Percentiles rank a stretch among this genome's conserved stretches.
Conservation (phyloP, 805 yeast species). For the Lipomyces spencermartinsiae region DNA sequence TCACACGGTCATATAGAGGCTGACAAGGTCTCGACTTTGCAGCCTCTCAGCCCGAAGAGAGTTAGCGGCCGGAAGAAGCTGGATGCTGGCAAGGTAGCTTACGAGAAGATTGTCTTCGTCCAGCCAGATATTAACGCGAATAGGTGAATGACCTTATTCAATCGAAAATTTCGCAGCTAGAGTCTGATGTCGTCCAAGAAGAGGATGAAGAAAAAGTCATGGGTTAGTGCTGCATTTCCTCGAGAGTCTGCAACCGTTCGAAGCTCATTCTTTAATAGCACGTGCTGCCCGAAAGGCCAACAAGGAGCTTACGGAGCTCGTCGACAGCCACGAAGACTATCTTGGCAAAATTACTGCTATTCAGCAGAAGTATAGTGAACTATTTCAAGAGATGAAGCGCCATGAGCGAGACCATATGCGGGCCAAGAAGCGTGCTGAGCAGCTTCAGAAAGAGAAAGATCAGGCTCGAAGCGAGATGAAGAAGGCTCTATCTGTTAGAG, state of each 20-base stretch:
- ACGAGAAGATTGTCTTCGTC: neutral
- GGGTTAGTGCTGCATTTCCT: conserved; percentile 3
- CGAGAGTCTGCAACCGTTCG: neutral
- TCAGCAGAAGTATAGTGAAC: conserved; percentile 34
- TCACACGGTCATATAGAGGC: neutral
- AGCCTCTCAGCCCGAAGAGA: neutral
- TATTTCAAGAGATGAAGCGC: conserved; percentile 34
- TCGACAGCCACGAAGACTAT: conserved; percentile 24
- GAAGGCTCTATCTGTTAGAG: conserved; percentile 21
- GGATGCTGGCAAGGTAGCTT: neutral
- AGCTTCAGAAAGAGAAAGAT: conserved; percentile 23
- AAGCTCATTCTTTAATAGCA: neutral
- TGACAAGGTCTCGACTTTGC: neutral
- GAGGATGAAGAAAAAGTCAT: conserved; percentile 13
- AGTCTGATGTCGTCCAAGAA: neutral
- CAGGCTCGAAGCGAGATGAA: conserved; percentile 15
- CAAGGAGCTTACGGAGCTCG: conserved; percentile 19
- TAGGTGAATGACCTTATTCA: conserved; percentile 1
- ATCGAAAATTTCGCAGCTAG: conserved; percentile 4
- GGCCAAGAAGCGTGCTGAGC: conserved; percentile 28
- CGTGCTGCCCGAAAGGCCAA: conserved; percentile 12
- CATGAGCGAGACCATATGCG: conserved; percentile 32
- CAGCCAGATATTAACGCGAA: neutral
- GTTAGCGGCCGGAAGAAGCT: conserved; percentile 1
- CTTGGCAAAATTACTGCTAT: conserved; percentile 31